Evolutionary conservation across 495 filamentous ascomycete species (phyloP), one percentile per base, ranked within the genome.

Genomic region (Xylaria sp.): DNA sequence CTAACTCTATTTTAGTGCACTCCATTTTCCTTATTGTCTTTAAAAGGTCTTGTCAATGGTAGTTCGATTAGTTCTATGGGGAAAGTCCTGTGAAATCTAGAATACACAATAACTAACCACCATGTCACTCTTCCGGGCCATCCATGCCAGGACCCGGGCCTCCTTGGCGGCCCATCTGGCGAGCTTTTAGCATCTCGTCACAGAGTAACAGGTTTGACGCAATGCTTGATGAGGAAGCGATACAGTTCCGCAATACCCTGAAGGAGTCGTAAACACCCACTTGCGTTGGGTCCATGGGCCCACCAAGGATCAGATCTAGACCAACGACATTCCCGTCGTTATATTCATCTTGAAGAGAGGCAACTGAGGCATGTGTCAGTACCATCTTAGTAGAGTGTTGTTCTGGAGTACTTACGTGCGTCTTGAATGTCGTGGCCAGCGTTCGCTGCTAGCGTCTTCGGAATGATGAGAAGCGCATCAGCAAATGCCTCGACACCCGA

Each of bases 341-440:
- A 55, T 90, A 87, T 80, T 97, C 97, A 76, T 97, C 93, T 77
- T 96, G 92, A 55, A 99, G 86, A 26, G 85, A 85, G 50, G 94
- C 93, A 77, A 99, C 91, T 90, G 78, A 78, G 70, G 35, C 19
- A 8, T 29, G 8, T 26, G 52, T 82, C 69, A 80, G 73, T 71
- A 65, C 44, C n/a, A 33, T 24, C 40, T 6, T n/a, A 33, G 14
- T 15, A 48, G 19, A 59, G 8, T 1, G 63, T 8, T 29, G 21
- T 4, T 44, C 12, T 14, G 35, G 12, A 33, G 15, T 44, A 88
- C 91, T 84, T 87, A 94, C 92, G 81, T 64, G 92, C 88, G 80
- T 99, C 96, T 82, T 98, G 97, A 68, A 99, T 92, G 80, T 99
- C 96, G 76, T 97, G 95, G 68, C 97, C 96, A 55, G 93, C 92